phyloP scores from a whole-genome alignment of 2,329 filamentous ascomycete species.

The Magnaporthiopsis rhizophila region DNA sequence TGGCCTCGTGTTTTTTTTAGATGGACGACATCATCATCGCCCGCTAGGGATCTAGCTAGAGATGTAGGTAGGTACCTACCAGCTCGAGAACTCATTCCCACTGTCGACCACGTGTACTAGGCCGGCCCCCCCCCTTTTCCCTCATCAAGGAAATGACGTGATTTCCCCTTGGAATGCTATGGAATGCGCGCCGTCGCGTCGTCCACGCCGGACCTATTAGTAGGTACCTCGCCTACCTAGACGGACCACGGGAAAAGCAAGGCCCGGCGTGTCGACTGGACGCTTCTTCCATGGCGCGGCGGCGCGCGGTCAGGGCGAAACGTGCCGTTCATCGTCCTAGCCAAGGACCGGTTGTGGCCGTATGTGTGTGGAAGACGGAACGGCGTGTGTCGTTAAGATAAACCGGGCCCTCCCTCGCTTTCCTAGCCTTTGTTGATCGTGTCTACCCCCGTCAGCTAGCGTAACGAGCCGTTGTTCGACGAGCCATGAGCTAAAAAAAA shows the following conservation, averaged over 20 bases:
- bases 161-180: background rate
- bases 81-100: too few relatives aligned
- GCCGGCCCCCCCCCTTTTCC: too few relatives aligned
- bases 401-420: too few relatives aligned
- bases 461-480: background rate
- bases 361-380: background rate
- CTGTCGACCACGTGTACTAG: too few relatives aligned
- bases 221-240: background rate
- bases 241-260: background rate
- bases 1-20: too few relatives aligned
- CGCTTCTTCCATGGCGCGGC: background rate
- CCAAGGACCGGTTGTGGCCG: background rate
- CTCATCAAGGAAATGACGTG: background rate
- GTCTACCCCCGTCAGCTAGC: background rate
- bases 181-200: background rate
- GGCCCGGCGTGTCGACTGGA: background rate
- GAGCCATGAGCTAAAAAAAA: background rate
- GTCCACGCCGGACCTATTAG: background rate
- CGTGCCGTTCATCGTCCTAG: background rate
- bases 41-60: too few relatives aligned
- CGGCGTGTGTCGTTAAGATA: too few relatives aligned
- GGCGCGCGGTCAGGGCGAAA: background rate
- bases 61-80: too few relatives aligned
- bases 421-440: too few relatives aligned
- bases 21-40: too few relatives aligned